phyloP scores from a whole-genome alignment of 768 basidiomycete species.

The Hydnomerulius pinastri region DNA sequence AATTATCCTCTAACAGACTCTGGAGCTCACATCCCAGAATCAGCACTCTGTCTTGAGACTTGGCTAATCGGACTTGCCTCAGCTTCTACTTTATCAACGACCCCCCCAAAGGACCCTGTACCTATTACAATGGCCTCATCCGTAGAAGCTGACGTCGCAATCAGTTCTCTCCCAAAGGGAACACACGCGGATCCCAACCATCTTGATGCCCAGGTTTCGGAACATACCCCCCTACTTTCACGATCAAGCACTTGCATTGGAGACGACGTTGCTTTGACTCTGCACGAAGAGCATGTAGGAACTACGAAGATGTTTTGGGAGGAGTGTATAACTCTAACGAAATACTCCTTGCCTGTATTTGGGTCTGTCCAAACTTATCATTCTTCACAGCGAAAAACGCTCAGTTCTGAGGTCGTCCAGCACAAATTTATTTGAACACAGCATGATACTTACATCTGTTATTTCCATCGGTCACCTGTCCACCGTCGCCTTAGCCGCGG shows the following conservation, averaged over 20 bases:
- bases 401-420: conserved; percentile 32
- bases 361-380: conserved; percentile 44
- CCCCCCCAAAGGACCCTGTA: not conserved
- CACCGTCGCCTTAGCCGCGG: conserved; percentile 85
- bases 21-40: too few species aligned
- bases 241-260: conserved; percentile 56
- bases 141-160: not conserved
- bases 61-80: too few species aligned
- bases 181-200: not conserved
- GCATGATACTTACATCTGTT: conserved; percentile 81
- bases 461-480: conserved; percentile 92
- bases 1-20: too few species aligned
- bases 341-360: conserved; percentile 69
- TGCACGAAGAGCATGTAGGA: conserved; percentile 29
- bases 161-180: too few species aligned
- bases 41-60: too few species aligned
- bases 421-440: conserved; percentile 82
- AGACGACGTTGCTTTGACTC: conserved; percentile 42
- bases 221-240: conserved; percentile 56
- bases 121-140: not conserved
- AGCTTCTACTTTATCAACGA: too few species aligned
- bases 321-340: conserved; percentile 55
- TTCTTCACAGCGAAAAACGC: not conserved
- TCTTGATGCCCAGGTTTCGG: conserved; percentile 21
- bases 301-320: conserved; percentile 44